Conservation (phyloP, 345 rosid species). For the Hypericum androsaemum region DNA sequence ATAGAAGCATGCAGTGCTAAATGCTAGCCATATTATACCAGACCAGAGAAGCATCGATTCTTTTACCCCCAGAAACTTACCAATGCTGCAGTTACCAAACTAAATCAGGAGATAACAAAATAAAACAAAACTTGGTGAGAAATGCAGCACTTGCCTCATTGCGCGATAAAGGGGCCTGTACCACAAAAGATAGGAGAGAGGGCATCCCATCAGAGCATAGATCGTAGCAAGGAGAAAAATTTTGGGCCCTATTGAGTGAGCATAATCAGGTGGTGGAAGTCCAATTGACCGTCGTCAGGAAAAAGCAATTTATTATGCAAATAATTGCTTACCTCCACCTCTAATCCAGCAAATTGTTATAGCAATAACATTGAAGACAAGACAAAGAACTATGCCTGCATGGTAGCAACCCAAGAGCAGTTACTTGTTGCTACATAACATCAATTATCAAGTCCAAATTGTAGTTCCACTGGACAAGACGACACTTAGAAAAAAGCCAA, state of each 20-base stretch:
- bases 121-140: too few relatives aligned
- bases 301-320: too few relatives aligned
- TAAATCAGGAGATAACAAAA: too few relatives aligned
- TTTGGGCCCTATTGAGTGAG: constrained; percentile 54
- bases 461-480: background rate
- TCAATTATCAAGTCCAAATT: background rate
- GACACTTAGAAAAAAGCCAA: background rate
- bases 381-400: constrained; percentile 86
- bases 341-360: constrained; percentile 78
- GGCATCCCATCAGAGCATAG: constrained; percentile 75
- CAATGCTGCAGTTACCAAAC: too few relatives aligned
- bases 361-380: constrained; percentile 71
- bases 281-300: background rate
- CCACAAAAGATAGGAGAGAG: constrained; percentile 88
- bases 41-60: too few relatives aligned
- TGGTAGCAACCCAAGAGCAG: too few relatives aligned
- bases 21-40: too few relatives aligned
- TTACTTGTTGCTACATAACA: too few relatives aligned
- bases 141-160: constrained; percentile 49
- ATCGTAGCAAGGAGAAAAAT: constrained; percentile 85
- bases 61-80: too few relatives aligned
- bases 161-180: constrained; percentile 97
- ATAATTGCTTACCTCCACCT: constrained; percentile 69
- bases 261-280: constrained; percentile 10
- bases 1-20: too few relatives aligned